phyloP scores from a whole-genome alignment of 176 grass and related monocot genomes.

The Microstegium vimineum region DNA sequence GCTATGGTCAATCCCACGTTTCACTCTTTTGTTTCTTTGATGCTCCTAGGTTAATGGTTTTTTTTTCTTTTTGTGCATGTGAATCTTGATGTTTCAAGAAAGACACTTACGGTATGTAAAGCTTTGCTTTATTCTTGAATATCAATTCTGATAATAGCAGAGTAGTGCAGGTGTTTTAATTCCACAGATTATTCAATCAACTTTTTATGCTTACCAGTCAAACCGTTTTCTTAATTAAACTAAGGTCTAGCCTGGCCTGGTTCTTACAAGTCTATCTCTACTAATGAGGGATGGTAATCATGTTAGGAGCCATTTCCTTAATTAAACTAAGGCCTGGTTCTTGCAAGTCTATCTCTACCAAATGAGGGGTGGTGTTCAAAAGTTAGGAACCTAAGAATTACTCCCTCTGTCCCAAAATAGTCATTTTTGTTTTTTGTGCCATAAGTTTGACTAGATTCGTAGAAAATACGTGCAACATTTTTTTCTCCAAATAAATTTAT shows the following conservation, averaged over 20 bases:
- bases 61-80: slow-evolving; percentile 40
- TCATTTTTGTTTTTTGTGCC: no score
- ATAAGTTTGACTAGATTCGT: no score
- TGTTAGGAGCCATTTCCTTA: neutral
- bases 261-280: neutral
- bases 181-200: slow-evolving; percentile 9
- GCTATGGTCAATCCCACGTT: neutral
- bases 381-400: neutral
- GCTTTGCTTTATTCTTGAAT: slow-evolving; percentile 10
- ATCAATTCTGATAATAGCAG: neutral
- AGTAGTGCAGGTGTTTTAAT: neutral
- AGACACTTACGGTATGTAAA: slow-evolving; percentile 52
- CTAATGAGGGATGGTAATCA: neutral
- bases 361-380: slow-evolving; percentile 4
- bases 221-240: slow-evolving; percentile 1
- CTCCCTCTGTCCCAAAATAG: no score
- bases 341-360: neutral
- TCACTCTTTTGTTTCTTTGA: slow-evolving; percentile 25
- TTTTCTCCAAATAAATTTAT: no score
- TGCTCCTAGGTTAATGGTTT: slow-evolving; percentile 21
- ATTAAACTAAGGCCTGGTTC: neutral
- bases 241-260: neutral
- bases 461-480: no score
- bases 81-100: slow-evolving; percentile 56
- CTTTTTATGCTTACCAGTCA: neutral